These are phyloP conservation scores for Boletus barrowsii DNA, from an alignment of 768 basidiomycete species.

Conservation along the genomic window DNA sequence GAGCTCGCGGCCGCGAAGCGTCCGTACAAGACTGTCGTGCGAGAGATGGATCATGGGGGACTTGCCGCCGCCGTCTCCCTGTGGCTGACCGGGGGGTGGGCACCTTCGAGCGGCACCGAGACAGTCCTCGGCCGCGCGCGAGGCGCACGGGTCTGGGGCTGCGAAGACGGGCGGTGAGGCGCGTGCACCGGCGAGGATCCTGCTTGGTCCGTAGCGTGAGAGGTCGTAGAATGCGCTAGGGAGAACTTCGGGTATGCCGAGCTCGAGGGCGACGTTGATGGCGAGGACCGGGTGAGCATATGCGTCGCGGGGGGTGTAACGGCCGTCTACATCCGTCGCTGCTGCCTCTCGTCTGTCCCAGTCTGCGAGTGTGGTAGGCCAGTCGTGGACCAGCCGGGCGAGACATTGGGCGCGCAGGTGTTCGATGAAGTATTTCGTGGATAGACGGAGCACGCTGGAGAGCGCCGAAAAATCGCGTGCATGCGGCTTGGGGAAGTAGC, in stretches of 20 bases:
- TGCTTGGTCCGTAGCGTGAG: slow-evolving; percentile 68
- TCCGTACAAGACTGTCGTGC: slow-evolving; percentile 38
- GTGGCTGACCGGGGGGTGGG: not conserved
- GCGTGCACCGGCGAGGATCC: slow-evolving; percentile 55
- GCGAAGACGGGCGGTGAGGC: slow-evolving; percentile 32
- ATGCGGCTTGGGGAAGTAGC: slow-evolving; percentile 51
- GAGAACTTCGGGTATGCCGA: slow-evolving; percentile 55
- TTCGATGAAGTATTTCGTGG: slow-evolving; percentile 73
- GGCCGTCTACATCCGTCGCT: slow-evolving; percentile 47
- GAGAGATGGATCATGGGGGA: slow-evolving; percentile 31
- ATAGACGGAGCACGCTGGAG: slow-evolving; percentile 65
- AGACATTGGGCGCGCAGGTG: slow-evolving; percentile 62
- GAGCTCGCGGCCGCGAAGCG: slow-evolving; percentile 61
- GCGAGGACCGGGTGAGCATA: slow-evolving; percentile 68
- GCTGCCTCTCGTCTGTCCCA: slow-evolving; percentile 68
- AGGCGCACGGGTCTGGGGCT: slow-evolving; percentile 17
- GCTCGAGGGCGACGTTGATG: slow-evolving; percentile 66
- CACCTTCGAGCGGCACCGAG: not conserved
- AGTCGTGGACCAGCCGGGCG: slow-evolving; percentile 55
- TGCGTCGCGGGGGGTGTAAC: slow-evolving; percentile 56
- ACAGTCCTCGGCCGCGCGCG: not conserved
- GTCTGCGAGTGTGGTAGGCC: slow-evolving; percentile 61
- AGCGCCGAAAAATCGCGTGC: slow-evolving; percentile 57
- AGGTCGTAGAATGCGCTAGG: slow-evolving; percentile 74
- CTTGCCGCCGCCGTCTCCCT: not conserved